Evolutionary conservation across 2,329 filamentous ascomycete species (phyloP).

Genomic region (Aspergillus sp.): DNA sequence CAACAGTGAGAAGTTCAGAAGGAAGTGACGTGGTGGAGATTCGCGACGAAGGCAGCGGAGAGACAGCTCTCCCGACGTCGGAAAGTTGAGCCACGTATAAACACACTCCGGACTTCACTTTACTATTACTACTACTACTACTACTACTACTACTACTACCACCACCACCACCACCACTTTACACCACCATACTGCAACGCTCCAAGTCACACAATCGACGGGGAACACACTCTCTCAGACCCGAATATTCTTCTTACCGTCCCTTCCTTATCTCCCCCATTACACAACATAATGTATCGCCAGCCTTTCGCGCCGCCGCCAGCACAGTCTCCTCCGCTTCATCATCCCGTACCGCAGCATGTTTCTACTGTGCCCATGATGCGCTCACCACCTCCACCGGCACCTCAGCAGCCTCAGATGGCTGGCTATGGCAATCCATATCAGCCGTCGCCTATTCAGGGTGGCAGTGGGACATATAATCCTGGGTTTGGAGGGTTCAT

Average conservation of each 20-base stretch:
- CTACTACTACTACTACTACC: not conserved
- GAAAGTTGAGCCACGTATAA: slow-evolving; percentile 1
- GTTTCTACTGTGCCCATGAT: slow-evolving; percentile 96
- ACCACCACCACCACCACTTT: too few species aligned
- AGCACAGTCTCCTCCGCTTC: slow-evolving; percentile 78
- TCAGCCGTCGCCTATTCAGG: slow-evolving; percentile 38
- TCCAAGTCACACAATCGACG: slow-evolving; percentile 24
- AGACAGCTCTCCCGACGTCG: not conserved
- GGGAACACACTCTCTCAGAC: slow-evolving; percentile 22
- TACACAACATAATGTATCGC: slow-evolving; percentile 64
- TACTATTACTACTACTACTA: not conserved
- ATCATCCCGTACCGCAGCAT: slow-evolving; percentile 96
- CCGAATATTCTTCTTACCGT: slow-evolving; percentile 6
- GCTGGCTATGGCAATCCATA: slow-evolving; percentile 46
- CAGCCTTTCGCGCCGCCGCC: slow-evolving; percentile 69
- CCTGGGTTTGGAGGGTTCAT: slow-evolving; percentile 85
- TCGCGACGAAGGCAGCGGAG: not conserved
- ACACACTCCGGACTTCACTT: not conserved
- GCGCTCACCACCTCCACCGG: slow-evolving; percentile 78
- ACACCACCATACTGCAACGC: not conserved
- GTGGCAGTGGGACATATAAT: slow-evolving; percentile 35
- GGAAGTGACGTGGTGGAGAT: not conserved
- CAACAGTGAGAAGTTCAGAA: not conserved
- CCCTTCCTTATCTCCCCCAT: slow-evolving; percentile 6
- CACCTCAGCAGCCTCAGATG: slow-evolving; percentile 62